Evolutionary conservation across 768 basidiomycete genomes (phyloP), one percentile per base, ranked within the genome.

Genomic region (Tulasnella sp.): DNA sequence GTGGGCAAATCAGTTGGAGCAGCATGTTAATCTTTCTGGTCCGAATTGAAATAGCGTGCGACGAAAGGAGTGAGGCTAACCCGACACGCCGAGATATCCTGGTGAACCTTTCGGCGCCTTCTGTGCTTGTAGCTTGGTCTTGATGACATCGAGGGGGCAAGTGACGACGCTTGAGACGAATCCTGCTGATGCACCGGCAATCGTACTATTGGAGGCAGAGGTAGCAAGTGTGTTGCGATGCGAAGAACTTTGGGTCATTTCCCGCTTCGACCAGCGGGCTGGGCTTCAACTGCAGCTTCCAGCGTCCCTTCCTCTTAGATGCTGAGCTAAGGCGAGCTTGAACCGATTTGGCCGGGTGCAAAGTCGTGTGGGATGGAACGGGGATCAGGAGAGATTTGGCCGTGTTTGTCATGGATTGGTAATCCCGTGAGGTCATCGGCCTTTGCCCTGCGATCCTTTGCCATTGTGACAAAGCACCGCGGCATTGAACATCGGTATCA

Each of bases 41-140:
- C 36, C 48, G 46, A 78, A 48, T 74, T 31, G 38, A 27, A 48
- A 81, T 56, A 68, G 27, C 62, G 62, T 68, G 62, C 62, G 62
- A 68, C 71, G 44, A 38, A 14, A 79, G 18, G 36, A 78, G 76
- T 74, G 75, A 40, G 21, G 46, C 34, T 58, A 83, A 94, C 94
- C 93, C 79, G 89, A 81, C 68, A 96, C 90, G 44, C 95, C 94
- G 82, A 92, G 86, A 85, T 97, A 97, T 24, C 90, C 91, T 80
- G 87, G 86, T 81, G 93, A 90, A 36, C 93, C 93, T 44, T 87
- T 88, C 36, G 92, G 85, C 24, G 89, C 88, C 73, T 91, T 89
- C 85, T 98, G 96, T n/a, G 98, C 98, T 86, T 99, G 98, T 74
- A 99, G 86, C 82, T 95, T 94, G 4, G 98, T 99, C 88, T 99